Conservation (phyloP, 2,329 filamentous ascomycete genomes). For the Pseudocercospora eumusae region DNA sequence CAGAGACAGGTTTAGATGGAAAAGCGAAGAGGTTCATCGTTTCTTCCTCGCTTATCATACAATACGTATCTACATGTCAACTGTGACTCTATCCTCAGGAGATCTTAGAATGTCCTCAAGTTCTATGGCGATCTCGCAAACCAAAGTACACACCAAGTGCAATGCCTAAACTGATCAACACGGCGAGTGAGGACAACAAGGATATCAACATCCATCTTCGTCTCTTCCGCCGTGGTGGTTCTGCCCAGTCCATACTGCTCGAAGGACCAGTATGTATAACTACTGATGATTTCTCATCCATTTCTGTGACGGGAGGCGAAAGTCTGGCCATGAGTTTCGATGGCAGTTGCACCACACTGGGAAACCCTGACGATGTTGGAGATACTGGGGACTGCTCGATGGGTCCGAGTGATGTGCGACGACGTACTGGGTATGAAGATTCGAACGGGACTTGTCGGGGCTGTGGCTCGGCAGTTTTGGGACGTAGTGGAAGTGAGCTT, state of each 20-base stretch:
- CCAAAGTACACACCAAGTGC: background rate
- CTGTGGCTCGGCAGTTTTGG: background rate
- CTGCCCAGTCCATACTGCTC: background rate
- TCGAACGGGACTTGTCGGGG: background rate
- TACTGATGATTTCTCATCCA: background rate
- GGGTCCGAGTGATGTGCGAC: conserved; percentile 1
- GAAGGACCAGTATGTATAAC: background rate
- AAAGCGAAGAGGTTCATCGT: too few relatives aligned
- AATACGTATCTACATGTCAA: background rate
- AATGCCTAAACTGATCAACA: background rate
- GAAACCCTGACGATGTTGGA: background rate
- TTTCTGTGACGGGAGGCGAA: background rate
- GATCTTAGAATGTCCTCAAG: background rate
- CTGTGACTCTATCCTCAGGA: background rate
- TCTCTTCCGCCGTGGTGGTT: background rate
- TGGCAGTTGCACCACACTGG: background rate
- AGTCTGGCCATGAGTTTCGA: conserved; percentile 1
- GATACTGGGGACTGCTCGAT: conserved; percentile 3
- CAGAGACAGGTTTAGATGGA: too few relatives aligned
- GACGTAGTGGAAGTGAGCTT: background rate
- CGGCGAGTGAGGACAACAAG: background rate
- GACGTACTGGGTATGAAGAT: background rate
- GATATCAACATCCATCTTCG: conserved; percentile 1
- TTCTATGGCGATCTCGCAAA: background rate
- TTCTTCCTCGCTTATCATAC: background rate